Base-by-base conservation (phyloP, 2,329 filamentous ascomycete species). In the Penicillium brasilianum region DNA sequence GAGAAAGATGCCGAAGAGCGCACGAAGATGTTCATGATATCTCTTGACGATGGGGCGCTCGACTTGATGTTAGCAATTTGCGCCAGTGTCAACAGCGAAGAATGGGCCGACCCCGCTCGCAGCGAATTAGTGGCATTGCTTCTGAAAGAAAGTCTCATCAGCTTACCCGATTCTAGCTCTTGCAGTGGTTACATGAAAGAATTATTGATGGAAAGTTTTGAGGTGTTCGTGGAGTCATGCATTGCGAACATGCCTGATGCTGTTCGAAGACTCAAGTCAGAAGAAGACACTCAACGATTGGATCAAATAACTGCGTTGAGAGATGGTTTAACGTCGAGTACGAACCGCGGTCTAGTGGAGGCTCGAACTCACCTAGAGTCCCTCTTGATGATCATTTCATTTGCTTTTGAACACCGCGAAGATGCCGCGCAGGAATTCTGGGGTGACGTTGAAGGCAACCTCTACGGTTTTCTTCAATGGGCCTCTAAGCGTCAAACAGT, bases 401-500 rank as follows among this genome's bases (percentile, higher is more conserved):
- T 95, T 72, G 87, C 93, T 4, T 99, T 94, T 72, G 92, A 98
- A 71, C 88, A 90, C 32, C 89, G 93, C 37, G 87, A 90, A 16
- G 92, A 97, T 55, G 90, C 92, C 28, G 92, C 93, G 10, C 87
- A 91, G 71, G 90, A 89, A 49, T 98, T 98, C 69, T 99, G 95
- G 95, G 86, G 86, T 34, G 93, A 97, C 72, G 88, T 90, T 1
- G 95, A 99, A 70, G 93, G 93, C 72, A 97, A 97, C 68, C 82
- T 99, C 34, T 91, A 93, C 64, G 95, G 95, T 0, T 99, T 99
- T 74, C 84, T 99, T 74, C 91, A 96, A 66, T 99, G 95, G 95
- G 91, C 93, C n/a, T 97, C 95, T 3, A 90, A 92, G 68, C 86
- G 95, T 69, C 93, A 96, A 62, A 97, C 96, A 0, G 97, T 96